Percentiles rank a stretch among this genome's conserved stretches.
phyloP scores from a whole-genome alignment of 176 grass and related monocot species.

The Musa acuminata region DNA sequence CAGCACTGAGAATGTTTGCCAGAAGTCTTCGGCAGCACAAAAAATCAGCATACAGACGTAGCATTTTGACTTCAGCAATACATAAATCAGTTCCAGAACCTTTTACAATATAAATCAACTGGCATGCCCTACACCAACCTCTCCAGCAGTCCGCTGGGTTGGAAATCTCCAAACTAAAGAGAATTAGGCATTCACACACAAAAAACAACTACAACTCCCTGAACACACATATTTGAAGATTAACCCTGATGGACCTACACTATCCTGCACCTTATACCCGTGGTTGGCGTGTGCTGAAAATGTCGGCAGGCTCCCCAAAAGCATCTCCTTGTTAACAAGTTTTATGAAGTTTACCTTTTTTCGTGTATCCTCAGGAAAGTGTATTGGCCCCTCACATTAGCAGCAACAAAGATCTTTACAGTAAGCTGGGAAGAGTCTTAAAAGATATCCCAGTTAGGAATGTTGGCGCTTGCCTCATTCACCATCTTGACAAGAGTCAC shows the following conservation, averaged over 20 bases:
- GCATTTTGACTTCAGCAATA: too few relatives aligned
- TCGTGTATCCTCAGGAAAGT: background rate
- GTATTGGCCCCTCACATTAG: background rate
- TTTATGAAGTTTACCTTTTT: background rate
- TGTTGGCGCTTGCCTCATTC: conserved; percentile 74
- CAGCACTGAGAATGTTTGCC: too few relatives aligned
- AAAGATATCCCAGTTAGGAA: conserved; percentile 59
- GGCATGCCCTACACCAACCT: too few relatives aligned
- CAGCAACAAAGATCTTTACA: background rate
- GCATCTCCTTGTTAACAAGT: background rate
- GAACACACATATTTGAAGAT: background rate
- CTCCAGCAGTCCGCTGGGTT: background rate
- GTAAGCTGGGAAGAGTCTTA: conserved; percentile 9
- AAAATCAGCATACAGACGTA: too few relatives aligned
- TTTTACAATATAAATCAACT: too few relatives aligned
- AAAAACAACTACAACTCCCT: background rate
- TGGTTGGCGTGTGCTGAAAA: background rate
- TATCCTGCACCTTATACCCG: background rate
- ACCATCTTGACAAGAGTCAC: conserved; percentile 92
- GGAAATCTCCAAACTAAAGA: background rate
- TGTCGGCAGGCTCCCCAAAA: background rate
- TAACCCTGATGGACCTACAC: background rate
- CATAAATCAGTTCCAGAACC: too few relatives aligned
- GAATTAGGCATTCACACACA: too few relatives aligned
- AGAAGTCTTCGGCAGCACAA: too few relatives aligned